Conservation (phyloP, 1,284 basidiomycete genomes). For the Coniferiporia sulphurascens region DNA sequence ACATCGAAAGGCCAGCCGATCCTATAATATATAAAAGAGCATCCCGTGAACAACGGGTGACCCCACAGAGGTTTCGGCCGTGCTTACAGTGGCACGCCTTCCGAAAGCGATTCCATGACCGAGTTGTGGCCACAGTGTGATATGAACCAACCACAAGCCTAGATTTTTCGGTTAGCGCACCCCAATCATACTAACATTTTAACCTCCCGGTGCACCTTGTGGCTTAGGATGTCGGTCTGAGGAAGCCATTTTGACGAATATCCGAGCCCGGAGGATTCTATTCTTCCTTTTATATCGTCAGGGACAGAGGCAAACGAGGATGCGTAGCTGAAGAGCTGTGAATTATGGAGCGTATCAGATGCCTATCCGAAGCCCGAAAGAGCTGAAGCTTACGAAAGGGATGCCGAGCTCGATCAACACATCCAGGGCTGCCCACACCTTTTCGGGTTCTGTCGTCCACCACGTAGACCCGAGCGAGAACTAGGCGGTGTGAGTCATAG, state of each 20-base stretch:
- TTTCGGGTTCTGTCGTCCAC: constrained; percentile 16
- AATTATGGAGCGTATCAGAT: neutral
- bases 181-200: neutral
- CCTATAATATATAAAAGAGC: constrained; percentile 16
- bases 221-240: constrained; percentile 18
- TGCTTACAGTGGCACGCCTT: constrained; percentile 19
- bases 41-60: neutral
- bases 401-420: constrained; percentile 11
- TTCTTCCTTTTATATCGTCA: constrained; percentile 2
- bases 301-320: constrained; percentile 13
- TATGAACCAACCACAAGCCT: constrained; percentile 21
- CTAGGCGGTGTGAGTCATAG: neutral
- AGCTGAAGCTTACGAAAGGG: constrained; percentile 14
- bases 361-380: no score
- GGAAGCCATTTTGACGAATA: constrained; percentile 17
- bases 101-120: constrained; percentile 16
- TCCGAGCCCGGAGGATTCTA: constrained; percentile 15
- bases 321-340: constrained; percentile 14
- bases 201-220: constrained; percentile 3
- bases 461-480: constrained; percentile 18
- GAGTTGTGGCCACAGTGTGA: constrained; percentile 21
- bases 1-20: constrained; percentile 27
- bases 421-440: constrained; percentile 16
- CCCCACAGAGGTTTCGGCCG: neutral
- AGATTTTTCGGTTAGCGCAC: neutral